These are phyloP conservation scores for Lipomyces orientalis DNA, from an alignment of 805 yeast genomes.

Conservation along the genomic window DNA sequence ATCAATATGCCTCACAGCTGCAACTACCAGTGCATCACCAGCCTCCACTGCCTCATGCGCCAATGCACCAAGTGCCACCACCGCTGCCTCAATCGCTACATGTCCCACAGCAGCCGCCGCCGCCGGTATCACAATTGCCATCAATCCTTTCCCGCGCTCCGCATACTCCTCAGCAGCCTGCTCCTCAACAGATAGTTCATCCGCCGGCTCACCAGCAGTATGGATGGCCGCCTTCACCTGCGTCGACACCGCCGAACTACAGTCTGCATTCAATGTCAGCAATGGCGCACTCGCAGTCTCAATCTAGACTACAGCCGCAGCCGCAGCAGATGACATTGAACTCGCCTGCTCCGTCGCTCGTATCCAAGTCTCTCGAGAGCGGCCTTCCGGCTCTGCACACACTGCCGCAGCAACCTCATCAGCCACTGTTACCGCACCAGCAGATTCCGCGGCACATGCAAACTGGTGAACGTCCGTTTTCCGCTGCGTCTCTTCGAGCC, in stretches of 20 bases:
- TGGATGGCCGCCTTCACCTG: constrained; percentile 56
- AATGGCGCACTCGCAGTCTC: constrained; percentile 17
- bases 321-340: background rate
- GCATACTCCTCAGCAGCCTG: constrained; percentile 24
- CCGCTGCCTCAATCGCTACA: constrained; percentile 5
- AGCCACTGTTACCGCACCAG: constrained; percentile 22
- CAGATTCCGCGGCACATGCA: constrained; percentile 21
- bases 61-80: constrained; percentile 7
- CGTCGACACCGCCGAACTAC: constrained; percentile 47
- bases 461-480: constrained; percentile 12
- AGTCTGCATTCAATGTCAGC: constrained; percentile 14
- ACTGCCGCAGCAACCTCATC: constrained; percentile 16
- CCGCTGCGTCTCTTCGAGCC: constrained; percentile 46
- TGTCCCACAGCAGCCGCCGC: constrained; percentile 25
- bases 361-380: background rate
- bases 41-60: constrained; percentile 21
- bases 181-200: constrained; percentile 28
- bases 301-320: background rate
- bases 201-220: constrained; percentile 12
- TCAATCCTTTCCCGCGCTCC: constrained; percentile 15
- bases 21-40: constrained; percentile 15
- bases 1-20: constrained; percentile 6
- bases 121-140: constrained; percentile 13
- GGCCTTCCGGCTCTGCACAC: constrained; percentile 8
- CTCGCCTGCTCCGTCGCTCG: constrained; percentile 10